Base-by-base conservation (phyloP, 2,329 filamentous ascomycete species). In the Microcyclospora pomicola region DNA sequence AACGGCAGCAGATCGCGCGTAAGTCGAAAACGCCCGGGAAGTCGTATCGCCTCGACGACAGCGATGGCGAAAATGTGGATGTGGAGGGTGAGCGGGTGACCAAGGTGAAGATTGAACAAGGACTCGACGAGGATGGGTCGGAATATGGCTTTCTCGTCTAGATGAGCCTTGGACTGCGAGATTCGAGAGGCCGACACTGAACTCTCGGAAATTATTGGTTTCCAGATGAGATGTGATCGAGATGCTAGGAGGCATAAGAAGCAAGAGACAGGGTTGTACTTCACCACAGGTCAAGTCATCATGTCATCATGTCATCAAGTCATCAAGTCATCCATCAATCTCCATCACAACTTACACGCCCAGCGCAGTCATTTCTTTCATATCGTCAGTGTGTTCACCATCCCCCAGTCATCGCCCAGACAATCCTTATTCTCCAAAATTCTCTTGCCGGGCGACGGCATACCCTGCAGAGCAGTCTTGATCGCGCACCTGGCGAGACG, bases 341-440 rank as follows among this genome's bases (percentile, higher is more conserved):
- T 24, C 5, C 19, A 24, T n/a, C n/a, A 7, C 19, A 7, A 24
- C 7, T 24, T 24, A 24, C 19, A 24, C 7, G 7, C 19, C 19
- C 19, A 4, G 7, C 7, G 19, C 19, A 24, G 19, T 7, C 19
- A 24, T 24, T 7, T 7, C 15, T 4, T 13, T 45, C 37, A 48
- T 13, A 48, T 28, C 24, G 38, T 45, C 28, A 52, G 38, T 15
- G 38, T 47, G 36, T 59, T 59, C n/a, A 58, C 43, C 36, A 47
- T 42, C 31, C 53, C 53, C 57, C 57, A 60, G 33, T 55, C 56
- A 14, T 56, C 52, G 5, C 56, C 58, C 35, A 60, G 37, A 34
- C 52, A 54, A 31, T 56, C 56, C 39, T 42, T 51, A 34, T 59
- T 59, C 48, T 60, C 58, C 49, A 60, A 31, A 11, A 59, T 52